These are phyloP conservation scores for Firmiana major DNA, from an alignment of 345 rosid species.

Conservation along the genomic window DNA sequence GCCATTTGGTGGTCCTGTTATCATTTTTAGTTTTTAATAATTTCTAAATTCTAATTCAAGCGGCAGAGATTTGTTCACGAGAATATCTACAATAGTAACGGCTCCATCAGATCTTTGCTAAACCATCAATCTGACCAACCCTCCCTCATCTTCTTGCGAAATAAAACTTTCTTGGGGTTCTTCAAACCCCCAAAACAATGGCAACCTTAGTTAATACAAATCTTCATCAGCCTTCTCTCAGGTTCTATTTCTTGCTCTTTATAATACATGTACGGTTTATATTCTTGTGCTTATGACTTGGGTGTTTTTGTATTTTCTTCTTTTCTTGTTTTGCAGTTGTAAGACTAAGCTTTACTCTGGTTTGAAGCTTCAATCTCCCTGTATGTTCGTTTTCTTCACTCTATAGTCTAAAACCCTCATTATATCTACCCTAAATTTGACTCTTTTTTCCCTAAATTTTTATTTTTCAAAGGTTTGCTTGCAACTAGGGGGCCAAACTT, in stretches of 20 bases:
- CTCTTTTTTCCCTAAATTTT: background rate
- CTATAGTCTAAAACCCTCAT: background rate
- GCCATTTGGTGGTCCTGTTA: background rate
- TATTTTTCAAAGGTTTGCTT: conserved; percentile 34
- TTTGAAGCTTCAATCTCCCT: conserved; percentile 60
- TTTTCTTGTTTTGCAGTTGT: conserved; percentile 37
- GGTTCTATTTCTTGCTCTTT: conserved; percentile 31
- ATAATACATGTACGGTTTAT: background rate
- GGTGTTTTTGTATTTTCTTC: background rate
- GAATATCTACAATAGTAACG: background rate
- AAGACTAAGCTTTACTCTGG: conserved; percentile 68
- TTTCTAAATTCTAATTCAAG: background rate
- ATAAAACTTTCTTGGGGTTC: background rate
- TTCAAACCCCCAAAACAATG: conserved; percentile 31
- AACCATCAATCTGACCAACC: background rate
- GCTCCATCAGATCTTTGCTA: background rate
- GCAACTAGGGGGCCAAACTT: conserved; percentile 48
- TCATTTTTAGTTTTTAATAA: background rate
- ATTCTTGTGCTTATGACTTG: conserved; percentile 7
- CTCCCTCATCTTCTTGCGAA: background rate
- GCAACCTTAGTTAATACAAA: conserved; percentile 52
- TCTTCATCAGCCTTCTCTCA: conserved; percentile 50
- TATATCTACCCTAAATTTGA: background rate
- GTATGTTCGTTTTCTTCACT: conserved; percentile 34
- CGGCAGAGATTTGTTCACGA: background rate